Conservation (phyloP, 192 early-diverging fungal species). For the Linnemannia zychae region DNA sequence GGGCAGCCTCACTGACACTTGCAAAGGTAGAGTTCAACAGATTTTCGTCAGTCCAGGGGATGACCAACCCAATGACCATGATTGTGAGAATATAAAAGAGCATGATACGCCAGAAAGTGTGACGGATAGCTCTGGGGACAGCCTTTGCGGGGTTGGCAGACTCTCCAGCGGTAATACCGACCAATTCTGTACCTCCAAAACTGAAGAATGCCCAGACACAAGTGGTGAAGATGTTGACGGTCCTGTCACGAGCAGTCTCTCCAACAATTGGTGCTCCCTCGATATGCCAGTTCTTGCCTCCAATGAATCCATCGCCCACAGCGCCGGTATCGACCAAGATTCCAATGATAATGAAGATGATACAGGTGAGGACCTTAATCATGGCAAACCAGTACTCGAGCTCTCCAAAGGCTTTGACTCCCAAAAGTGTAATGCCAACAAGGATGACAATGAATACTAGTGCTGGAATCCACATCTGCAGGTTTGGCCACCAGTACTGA, state of each 20-base stretch:
- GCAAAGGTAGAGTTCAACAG: conserved; percentile 61
- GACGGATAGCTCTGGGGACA: conserved; percentile 77
- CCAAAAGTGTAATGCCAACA: conserved; percentile 71
- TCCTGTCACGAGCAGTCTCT: conserved; percentile 56
- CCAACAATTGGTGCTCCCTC: conserved; percentile 76
- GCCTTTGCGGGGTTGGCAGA: conserved; percentile 86
- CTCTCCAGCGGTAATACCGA: conserved; percentile 94
- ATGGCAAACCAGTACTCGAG: conserved; percentile 83
- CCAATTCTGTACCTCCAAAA: conserved; percentile 89
- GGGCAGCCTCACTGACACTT: conserved; percentile 71
- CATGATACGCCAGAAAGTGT: conserved; percentile 89
- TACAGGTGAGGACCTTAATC: conserved; percentile 86
- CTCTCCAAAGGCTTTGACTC: conserved; percentile 78
- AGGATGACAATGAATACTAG: conserved; percentile 70
- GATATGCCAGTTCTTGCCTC: conserved; percentile 75
- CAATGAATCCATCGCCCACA: conserved; percentile 68
- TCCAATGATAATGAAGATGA: conserved; percentile 88
- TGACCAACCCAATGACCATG: conserved; percentile 85
- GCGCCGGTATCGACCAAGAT: conserved; percentile 77
- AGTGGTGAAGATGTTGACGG: conserved; percentile 75
- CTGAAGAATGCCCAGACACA: conserved; percentile 86
- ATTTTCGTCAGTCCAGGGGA: conserved; percentile 76
- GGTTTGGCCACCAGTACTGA: conserved; percentile 72
- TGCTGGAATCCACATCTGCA: conserved; percentile 65
- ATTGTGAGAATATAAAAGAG: conserved; percentile 80